These are phyloP conservation scores for Pseudogymnoascus sp. DNA, from an alignment of 2,329 filamentous ascomycete genomes.

Conservation along the genomic window DNA sequence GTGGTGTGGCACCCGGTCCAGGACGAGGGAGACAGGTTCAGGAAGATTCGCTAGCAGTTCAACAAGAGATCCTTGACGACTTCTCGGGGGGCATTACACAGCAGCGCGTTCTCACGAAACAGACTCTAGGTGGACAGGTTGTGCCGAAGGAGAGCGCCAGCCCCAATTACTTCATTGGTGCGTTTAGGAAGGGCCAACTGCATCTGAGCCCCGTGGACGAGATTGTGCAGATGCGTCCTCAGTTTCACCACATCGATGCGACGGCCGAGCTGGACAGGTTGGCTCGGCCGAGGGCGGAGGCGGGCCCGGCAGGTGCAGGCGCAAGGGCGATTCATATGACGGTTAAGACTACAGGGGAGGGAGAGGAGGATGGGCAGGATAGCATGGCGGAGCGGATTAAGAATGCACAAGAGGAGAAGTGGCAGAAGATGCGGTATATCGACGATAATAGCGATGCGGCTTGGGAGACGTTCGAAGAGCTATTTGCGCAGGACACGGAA, in stretches of 20 bases:
- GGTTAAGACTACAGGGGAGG: constrained; percentile 67
- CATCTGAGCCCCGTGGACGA: constrained; percentile 79
- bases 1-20: constrained; percentile 33
- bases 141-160: constrained; percentile 56
- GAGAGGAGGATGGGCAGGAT: constrained; percentile 56
- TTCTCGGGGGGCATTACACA: constrained; percentile 63
- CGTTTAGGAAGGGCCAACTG: constrained; percentile 79
- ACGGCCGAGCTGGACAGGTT: constrained; percentile 55
- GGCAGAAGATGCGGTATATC: constrained; percentile 71
- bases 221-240: constrained; percentile 81
- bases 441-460: constrained; percentile 72
- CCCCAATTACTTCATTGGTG: constrained; percentile 74
- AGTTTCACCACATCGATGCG: constrained; percentile 90
- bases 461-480: constrained; percentile 68
- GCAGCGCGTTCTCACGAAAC: constrained; percentile 66
- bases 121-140: constrained; percentile 79
- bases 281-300: constrained; percentile 34
- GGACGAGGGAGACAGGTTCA: constrained; percentile 34
- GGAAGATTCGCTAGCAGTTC: constrained; percentile 39
- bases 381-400: constrained; percentile 72
- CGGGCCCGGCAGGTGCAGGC: constrained; percentile 40
- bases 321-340: constrained; percentile 74
- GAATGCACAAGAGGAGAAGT: constrained; percentile 72
- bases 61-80: constrained; percentile 38
- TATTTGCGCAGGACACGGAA: constrained; percentile 41